Evolutionary conservation across 139 green algal genomes (phyloP).

Genomic region (Chlorella sp.): DNA sequence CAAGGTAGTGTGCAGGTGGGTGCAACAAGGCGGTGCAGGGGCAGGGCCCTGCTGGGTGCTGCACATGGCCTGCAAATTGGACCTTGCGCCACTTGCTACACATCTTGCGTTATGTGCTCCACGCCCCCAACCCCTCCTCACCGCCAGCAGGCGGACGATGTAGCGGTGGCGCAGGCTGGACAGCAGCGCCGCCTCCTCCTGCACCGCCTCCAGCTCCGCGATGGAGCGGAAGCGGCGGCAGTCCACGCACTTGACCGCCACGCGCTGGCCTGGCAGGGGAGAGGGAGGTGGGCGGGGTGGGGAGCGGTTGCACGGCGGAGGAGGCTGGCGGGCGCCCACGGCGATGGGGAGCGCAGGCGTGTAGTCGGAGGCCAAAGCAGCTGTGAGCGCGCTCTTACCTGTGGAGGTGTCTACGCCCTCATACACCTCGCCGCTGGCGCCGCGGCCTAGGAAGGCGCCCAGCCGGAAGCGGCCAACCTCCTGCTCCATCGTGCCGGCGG

Average conservation of each 20-base stretch:
- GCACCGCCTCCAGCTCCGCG: conserved; percentile 45
- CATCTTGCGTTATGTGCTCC: too few species aligned
- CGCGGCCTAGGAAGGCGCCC: conserved; percentile 49
- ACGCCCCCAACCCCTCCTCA: neutral
- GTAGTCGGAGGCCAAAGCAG: too few species aligned
- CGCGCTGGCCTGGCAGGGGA: neutral
- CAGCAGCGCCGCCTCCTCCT: conserved; percentile 71
- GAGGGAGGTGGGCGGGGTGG: too few species aligned
- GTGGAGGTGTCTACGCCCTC: conserved; percentile 54
- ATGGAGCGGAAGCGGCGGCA: conserved; percentile 71
- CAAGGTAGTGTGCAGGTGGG: too few species aligned
- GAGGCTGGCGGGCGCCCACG: neutral
- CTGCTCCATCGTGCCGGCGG: neutral
- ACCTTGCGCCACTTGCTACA: too few species aligned
- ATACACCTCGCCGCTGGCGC: conserved; percentile 68
- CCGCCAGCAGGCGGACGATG: conserved; percentile 74
- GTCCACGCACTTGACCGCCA: conserved; percentile 80
- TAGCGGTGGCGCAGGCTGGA: conserved; percentile 69
- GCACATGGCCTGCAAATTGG: too few species aligned
- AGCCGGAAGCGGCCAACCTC: neutral
- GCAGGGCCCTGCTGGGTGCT: too few species aligned
- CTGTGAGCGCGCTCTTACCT: conserved; percentile 36
- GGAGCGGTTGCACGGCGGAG: too few species aligned
- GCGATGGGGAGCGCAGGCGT: neutral
- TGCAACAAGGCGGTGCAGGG: too few species aligned